Evolutionary conservation across 1,284 basidiomycete genomes (phyloP), one percentile per base, ranked within the genome.

Genomic region (Cryptococcus sp.): DNA sequence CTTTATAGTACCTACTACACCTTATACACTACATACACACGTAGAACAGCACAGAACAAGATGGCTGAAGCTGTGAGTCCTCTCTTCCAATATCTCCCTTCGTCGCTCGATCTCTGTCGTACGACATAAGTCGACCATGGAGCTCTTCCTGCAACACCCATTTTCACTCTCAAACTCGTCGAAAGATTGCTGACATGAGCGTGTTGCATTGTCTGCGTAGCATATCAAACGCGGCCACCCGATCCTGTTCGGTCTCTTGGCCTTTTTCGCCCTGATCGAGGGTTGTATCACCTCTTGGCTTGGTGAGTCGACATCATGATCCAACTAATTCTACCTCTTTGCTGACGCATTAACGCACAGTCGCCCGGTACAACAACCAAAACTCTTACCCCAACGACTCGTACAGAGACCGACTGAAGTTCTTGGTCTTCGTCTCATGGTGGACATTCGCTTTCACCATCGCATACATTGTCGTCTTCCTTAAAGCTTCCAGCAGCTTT

Each of bases 341-440:
- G 23, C 41, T 34, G 3, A 19, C 41, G 46, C 25, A n/a, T 23
- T 26, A 23, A 7, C 17, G 19, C 8, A 10, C 16, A 13, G 25
- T 44, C 41, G 41, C n/a, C 13, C 20, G 20, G 23, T 19, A 22
- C 22, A 34, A 19, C 52, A 65, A 65, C 45, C 50, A 71, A 48
- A 51, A 73, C 67, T 53, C 56, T 23, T 76, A 74, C 66, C 73
- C 72, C 29, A 63, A 59, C 52, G 20, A 53, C 59, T 69, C 71
- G 46, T 62, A 70, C 67, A 66, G 72, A 39, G 75, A 76, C 62
- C 68, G 75, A 50, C 57, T 73, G 53, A 69, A 72, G 55, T 78
- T 78, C 72, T 70, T 77, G 51, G 68, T 75, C 50, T 80, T 80
- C 69, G 62, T 64, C 41, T 75, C 74, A 6, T 79, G 77, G 77